Evolutionary conservation across 2,329 filamentous ascomycete genomes (phyloP).

Genomic region (Neurospora sp.): DNA sequence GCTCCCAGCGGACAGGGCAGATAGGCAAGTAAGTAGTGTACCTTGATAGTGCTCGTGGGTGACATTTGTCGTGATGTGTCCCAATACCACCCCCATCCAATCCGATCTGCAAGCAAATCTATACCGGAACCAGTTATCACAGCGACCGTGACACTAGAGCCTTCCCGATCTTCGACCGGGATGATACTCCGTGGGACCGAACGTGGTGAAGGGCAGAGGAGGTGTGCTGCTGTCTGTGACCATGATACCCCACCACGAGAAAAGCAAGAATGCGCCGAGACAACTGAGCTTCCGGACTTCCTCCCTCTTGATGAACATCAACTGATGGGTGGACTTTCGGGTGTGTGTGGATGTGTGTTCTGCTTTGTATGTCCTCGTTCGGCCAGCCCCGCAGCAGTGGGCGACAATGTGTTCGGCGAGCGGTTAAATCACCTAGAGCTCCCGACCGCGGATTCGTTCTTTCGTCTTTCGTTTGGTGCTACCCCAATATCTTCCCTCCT

Average conservation of each 20-base stretch:
- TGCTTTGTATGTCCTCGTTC: background rate
- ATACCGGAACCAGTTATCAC: background rate
- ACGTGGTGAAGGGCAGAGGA: background rate
- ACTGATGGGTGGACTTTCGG: background rate
- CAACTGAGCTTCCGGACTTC: background rate
- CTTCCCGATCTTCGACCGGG: background rate
- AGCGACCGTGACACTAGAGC: background rate
- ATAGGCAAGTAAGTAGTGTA: background rate
- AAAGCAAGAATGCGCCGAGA: background rate
- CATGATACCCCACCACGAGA: background rate
- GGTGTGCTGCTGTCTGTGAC: background rate
- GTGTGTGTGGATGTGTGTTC: background rate
- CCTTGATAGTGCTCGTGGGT: background rate
- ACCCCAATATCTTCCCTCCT: background rate
- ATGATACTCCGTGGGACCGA: background rate
- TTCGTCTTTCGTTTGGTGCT: background rate
- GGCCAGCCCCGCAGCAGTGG: background rate
- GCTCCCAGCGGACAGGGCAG: background rate
- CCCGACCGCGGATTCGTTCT: background rate
- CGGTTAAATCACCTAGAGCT: background rate
- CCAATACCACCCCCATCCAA: background rate
- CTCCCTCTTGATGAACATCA: background rate
- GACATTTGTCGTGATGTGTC: background rate
- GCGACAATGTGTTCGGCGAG: background rate
- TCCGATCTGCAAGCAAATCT: background rate